Evolutionary conservation across 108 stramenopile genomes (phyloP).

Genomic region (Cylindrotheca closterium): DNA sequence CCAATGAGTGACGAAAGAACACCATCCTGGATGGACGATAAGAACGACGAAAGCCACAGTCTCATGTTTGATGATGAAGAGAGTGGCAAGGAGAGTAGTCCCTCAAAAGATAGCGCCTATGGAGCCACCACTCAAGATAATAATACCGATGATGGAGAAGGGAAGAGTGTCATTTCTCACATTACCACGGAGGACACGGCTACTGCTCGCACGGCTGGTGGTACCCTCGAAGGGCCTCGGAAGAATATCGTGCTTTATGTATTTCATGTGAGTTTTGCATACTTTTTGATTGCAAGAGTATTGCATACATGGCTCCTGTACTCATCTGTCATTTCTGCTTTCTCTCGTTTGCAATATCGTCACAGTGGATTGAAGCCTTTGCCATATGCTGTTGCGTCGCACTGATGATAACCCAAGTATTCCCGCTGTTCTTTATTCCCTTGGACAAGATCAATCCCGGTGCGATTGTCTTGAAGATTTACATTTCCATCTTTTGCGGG

Average conservation of each 20-base stretch:
- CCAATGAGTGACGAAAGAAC: conserved; percentile 14
- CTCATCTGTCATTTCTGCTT: background rate
- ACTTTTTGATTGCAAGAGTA: too few species aligned
- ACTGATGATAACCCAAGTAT: conserved; percentile 40
- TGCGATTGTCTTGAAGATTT: conserved; percentile 44
- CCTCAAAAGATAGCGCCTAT: background rate
- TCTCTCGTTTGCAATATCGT: background rate
- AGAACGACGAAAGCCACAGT: conserved; percentile 30
- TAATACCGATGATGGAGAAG: background rate
- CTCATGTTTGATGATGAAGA: conserved; percentile 24
- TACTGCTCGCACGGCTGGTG: background rate
- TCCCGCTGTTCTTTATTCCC: conserved; percentile 36
- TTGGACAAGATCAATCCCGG: conserved; percentile 11
- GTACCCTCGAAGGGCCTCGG: conserved; percentile 2
- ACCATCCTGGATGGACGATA: conserved; percentile 37
- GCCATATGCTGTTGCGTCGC: conserved; percentile 21
- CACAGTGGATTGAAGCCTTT: conserved; percentile 24
- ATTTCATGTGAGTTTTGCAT: background rate
- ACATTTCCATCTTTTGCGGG: conserved; percentile 62
- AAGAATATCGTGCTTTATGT: background rate
- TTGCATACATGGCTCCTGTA: too few species aligned
- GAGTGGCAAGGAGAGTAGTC: background rate
- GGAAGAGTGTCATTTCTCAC: conserved; percentile 1
- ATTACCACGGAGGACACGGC: background rate
- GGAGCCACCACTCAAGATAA: background rate